Conservation (phyloP, 78 protist genomes). For the Paratrimastix pyriformis region DNA sequence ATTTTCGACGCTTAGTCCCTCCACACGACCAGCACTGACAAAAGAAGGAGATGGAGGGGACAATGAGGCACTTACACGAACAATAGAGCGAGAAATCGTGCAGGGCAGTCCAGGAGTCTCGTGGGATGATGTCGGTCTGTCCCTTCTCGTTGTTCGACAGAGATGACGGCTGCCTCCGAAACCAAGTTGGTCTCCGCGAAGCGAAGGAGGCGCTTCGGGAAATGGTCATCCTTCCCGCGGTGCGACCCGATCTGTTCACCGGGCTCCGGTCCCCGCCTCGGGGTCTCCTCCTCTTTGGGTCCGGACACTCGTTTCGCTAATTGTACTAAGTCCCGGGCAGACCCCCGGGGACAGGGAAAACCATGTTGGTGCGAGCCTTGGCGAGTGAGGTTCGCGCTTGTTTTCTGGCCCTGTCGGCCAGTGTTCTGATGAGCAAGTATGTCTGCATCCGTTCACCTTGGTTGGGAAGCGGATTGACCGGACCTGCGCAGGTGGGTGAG, state of each 20-base stretch:
- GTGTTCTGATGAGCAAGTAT: constrained; percentile 58
- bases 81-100: too few relatives aligned
- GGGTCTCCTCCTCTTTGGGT: constrained; percentile 76
- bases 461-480: too few relatives aligned
- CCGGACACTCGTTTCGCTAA: too few relatives aligned
- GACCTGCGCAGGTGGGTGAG: constrained; percentile 52
- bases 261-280: constrained; percentile 54
- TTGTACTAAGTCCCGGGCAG: too few relatives aligned
- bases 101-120: background rate
- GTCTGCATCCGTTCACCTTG: constrained; percentile 1
- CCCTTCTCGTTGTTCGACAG: background rate
- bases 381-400: constrained; percentile 49
- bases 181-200: constrained; percentile 41
- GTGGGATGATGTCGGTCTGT: background rate
- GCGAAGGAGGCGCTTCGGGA: constrained; percentile 57
- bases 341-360: constrained; percentile 59
- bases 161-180: background rate
- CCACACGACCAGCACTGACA: too few relatives aligned
- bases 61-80: too few relatives aligned
- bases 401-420: constrained; percentile 62
- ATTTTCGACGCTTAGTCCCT: too few relatives aligned
- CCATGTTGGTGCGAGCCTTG: constrained; percentile 66
- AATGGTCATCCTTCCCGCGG: constrained; percentile 49
- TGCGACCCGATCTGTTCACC: constrained; percentile 57
- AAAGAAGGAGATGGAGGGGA: too few relatives aligned